Percentiles rank a stretch among this genome's conserved stretches.
Evolutionary conservation across 2,329 filamentous ascomycete species (phyloP).

Genomic region (Talaromyces sp.): DNA sequence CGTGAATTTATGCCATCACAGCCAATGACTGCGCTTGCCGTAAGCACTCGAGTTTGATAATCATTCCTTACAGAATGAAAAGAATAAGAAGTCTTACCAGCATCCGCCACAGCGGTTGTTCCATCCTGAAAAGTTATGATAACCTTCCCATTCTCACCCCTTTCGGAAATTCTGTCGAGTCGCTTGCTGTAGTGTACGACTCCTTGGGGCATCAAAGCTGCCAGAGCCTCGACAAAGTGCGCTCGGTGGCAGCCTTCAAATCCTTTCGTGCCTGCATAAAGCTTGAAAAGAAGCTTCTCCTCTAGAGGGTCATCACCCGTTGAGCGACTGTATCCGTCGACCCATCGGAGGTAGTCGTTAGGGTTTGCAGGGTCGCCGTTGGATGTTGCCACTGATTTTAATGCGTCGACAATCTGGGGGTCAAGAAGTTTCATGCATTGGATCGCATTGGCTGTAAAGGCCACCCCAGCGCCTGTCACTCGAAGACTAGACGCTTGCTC

Average conservation of each 20-base stretch:
- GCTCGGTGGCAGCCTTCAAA: constrained; percentile 33
- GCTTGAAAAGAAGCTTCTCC: constrained; percentile 26
- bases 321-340: constrained; percentile 13
- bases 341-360: not conserved
- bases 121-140: constrained; percentile 33
- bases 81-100: constrained; percentile 33
- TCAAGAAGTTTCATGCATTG: constrained; percentile 49
- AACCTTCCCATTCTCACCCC: constrained; percentile 21
- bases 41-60: not conserved
- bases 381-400: constrained; percentile 33
- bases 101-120: constrained; percentile 26
- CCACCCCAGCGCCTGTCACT: constrained; percentile 58
- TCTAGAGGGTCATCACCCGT: not conserved
- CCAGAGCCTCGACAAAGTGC: constrained; percentile 34
- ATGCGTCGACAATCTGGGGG: constrained; percentile 32
- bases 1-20: constrained; percentile 37
- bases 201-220: constrained; percentile 28
- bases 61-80: constrained; percentile 18
- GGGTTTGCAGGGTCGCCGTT: constrained; percentile 24
- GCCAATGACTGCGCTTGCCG: constrained; percentile 28
- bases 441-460: constrained; percentile 54
- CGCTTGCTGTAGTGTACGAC: constrained; percentile 35
- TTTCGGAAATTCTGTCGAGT: constrained; percentile 23
- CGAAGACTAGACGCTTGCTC: constrained; percentile 54
- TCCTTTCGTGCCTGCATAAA: constrained; percentile 29